Conservation (phyloP, 2,329 filamentous ascomycete genomes). For the Fusarium kyushuense region DNA sequence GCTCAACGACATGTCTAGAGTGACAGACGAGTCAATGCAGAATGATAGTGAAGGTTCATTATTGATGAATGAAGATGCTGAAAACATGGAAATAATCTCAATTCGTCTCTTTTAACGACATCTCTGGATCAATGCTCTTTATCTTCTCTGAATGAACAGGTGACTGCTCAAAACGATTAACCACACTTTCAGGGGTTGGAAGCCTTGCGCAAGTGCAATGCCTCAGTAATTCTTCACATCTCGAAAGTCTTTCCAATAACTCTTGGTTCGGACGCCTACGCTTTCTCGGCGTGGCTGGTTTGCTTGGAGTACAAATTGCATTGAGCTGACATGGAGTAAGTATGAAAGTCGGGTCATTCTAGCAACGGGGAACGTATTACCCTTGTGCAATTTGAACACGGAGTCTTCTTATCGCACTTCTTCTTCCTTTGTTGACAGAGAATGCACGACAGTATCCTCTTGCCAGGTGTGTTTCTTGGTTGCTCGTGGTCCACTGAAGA, state of each 20-base stretch:
- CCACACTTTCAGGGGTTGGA: conserved; percentile 25
- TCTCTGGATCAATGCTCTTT: conserved; percentile 13
- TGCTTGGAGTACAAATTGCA: conserved; percentile 45
- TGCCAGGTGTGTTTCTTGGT: conserved; percentile 26
- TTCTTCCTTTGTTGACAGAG: conserved; percentile 52
- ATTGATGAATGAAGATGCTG: not conserved
- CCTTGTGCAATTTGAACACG: conserved; percentile 50
- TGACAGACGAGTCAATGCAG: not conserved
- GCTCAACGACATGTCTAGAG: not conserved
- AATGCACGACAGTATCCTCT: conserved; percentile 46
- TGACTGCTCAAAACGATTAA: conserved; percentile 24
- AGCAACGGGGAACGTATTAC: conserved; percentile 4
- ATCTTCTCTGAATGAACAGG: conserved; percentile 20
- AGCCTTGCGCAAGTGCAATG: conserved; percentile 45
- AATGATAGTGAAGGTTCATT: not conserved
- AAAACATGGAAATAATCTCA: fast-evolving
- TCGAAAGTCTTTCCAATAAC: conserved; percentile 35
- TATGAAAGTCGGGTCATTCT: too few species aligned
- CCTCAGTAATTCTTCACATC: conserved; percentile 36
- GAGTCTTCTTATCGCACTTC: conserved; percentile 50
- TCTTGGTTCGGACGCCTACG: conserved; percentile 49
- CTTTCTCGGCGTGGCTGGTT: conserved; percentile 48
- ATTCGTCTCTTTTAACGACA: conserved; percentile 2
- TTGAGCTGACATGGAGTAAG: conserved; percentile 38
- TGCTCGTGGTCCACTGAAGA: conserved; percentile 19